Evolutionary conservation across 2,329 filamentous ascomycete genomes (phyloP).

Genomic region (Colletotrichum chlorophyti): DNA sequence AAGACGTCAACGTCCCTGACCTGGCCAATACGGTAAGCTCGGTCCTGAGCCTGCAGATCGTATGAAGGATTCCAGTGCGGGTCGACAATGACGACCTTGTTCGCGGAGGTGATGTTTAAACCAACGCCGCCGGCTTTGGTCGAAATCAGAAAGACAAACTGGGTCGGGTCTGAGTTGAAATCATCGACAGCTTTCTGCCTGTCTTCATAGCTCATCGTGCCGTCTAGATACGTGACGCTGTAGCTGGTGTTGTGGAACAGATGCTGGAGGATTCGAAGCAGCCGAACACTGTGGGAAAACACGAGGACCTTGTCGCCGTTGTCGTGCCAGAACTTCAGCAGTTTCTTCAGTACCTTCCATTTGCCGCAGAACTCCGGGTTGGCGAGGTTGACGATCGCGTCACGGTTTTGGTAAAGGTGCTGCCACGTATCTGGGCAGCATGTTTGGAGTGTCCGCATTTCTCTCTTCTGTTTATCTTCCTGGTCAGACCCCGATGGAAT

Average conservation of each 20-base stretch:
- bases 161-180: conserved; percentile 85
- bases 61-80: conserved; percentile 98
- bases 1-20: conserved; percentile 94
- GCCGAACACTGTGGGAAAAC: conserved; percentile 89
- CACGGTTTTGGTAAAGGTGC: conserved; percentile 74
- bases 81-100: conserved; percentile 97
- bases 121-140: conserved; percentile 93
- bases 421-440: conserved; percentile 80
- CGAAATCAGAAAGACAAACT: conserved; percentile 96
- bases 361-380: conserved; percentile 95
- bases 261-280: conserved; percentile 83
- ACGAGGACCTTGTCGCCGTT: conserved; percentile 94
- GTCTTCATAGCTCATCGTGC: conserved; percentile 82
- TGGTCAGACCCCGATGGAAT: conserved; percentile 69
- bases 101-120: conserved; percentile 95
- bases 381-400: conserved; percentile 80
- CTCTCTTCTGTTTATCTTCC: conserved; percentile 77
- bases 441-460: conserved; percentile 74
- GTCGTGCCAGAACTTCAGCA: conserved; percentile 88
- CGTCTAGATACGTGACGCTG: conserved; percentile 90
- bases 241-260: conserved; percentile 90
- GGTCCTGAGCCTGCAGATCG: conserved; percentile 94
- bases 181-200: conserved; percentile 83
- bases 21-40: conserved; percentile 95
- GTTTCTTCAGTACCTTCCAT: conserved; percentile 88